Conservation (phyloP, 164 flowering plant species). For the Dillenia suffruticosa region DNA sequence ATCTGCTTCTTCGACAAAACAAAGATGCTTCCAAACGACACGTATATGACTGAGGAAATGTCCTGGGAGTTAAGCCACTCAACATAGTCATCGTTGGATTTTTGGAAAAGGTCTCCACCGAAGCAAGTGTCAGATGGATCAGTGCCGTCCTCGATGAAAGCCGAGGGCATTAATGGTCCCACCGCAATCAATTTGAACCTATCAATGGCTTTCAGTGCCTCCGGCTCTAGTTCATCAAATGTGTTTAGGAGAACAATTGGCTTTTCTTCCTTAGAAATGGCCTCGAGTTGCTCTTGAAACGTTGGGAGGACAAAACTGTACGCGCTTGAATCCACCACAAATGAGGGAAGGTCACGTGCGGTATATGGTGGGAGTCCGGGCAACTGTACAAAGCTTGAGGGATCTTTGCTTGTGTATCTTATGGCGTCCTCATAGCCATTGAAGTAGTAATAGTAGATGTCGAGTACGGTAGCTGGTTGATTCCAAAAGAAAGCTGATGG, state of each 20-base stretch:
- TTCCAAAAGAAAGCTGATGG: constrained; percentile 38
- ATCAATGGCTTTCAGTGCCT: constrained; percentile 23
- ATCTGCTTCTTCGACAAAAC: constrained; percentile 19
- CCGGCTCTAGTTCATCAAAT: constrained; percentile 32
- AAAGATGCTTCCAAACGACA: constrained; percentile 40
- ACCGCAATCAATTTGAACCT: constrained; percentile 18
- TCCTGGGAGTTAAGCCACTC: constrained; percentile 44
- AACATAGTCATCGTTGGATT: constrained; percentile 13
- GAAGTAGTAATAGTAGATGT: constrained; percentile 34
- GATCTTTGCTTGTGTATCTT: constrained; percentile 3
- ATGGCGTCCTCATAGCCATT: constrained; percentile 19
- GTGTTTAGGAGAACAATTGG: constrained; percentile 34
- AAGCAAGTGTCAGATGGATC: constrained; percentile 20
- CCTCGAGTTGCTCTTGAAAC: constrained; percentile 17
- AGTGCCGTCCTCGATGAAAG: constrained; percentile 24
- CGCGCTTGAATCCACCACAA: constrained; percentile 13
- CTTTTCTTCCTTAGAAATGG: constrained; percentile 6
- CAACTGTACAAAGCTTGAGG: constrained; percentile 13
- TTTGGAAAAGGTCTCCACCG: constrained; percentile 27
- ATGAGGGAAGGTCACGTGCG: constrained; percentile 31
- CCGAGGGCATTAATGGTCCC: constrained; percentile 48
- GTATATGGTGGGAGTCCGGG: constrained; percentile 29
- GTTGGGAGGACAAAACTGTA: background rate
- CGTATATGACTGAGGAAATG: constrained; percentile 32
- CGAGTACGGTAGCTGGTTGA: constrained; percentile 33